Conservation (phyloP, 2,329 filamentous ascomycete genomes). For the Pseudogymnoascus sp. region DNA sequence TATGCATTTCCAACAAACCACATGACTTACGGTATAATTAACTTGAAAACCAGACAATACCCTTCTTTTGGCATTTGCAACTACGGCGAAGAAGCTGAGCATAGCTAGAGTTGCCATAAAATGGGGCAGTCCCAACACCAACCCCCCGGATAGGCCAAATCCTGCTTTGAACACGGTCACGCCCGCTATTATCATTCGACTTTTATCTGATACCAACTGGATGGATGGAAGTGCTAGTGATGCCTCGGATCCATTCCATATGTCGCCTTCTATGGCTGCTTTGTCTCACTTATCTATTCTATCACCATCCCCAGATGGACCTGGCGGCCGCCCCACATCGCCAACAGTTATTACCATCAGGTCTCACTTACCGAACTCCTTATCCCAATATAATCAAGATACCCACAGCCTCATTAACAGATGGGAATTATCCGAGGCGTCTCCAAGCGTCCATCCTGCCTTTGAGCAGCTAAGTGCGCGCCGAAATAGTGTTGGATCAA, state of each 20-base stretch:
- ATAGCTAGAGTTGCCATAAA: conserved; percentile 65
- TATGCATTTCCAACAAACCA: conserved; percentile 31
- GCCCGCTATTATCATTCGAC: conserved; percentile 46
- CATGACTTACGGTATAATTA: conserved; percentile 3
- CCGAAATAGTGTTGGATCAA: conserved; percentile 40
- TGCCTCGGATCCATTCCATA: conserved; percentile 33
- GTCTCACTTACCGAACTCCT: conserved; percentile 47
- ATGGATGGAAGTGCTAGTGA: conserved; percentile 19
- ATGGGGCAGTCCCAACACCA: conserved; percentile 57
- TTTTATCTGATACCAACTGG: conserved; percentile 51
- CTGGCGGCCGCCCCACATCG: conserved; percentile 28
- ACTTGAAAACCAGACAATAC: conserved; percentile 26
- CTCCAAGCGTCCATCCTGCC: conserved; percentile 61
- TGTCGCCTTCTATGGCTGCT: conserved; percentile 46
- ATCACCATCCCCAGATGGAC: conserved; percentile 52
- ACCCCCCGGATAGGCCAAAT: conserved; percentile 41
- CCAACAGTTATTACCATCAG: conserved; percentile 67
- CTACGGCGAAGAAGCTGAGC: conserved; percentile 62
- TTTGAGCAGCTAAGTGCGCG: conserved; percentile 69
- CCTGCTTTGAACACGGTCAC: conserved; percentile 40
- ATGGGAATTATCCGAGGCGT: conserved; percentile 66
- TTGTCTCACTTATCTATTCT: conserved; percentile 71
- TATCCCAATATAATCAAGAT: conserved; percentile 52
- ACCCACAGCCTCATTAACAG: conserved; percentile 68
- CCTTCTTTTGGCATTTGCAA: conserved; percentile 59